A percentile compares a stretch with the other conserved stretches of the same genome.
Conservation (phyloP, 2,329 filamentous ascomycete genomes). For the Penicillium sp. region DNA sequence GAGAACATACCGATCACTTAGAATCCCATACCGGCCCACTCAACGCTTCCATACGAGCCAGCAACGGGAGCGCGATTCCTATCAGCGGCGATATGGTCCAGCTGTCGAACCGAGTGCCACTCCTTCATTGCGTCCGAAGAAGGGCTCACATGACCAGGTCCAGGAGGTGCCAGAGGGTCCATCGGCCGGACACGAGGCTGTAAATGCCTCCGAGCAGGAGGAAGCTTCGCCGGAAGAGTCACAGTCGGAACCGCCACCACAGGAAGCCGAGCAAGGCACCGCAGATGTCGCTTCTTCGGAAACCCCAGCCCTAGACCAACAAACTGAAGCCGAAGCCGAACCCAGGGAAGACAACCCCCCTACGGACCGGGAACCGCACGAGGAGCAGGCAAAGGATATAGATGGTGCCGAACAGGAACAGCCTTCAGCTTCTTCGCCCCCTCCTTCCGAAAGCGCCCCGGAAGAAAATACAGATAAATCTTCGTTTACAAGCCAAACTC, state of each 20-base stretch:
- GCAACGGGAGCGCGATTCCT: constrained; percentile 39
- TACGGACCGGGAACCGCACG: constrained; percentile 24
- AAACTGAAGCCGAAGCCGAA: constrained; percentile 13
- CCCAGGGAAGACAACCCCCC: constrained; percentile 13
- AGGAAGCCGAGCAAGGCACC: constrained; percentile 12
- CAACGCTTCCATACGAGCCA: constrained; percentile 40
- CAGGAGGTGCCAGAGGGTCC: constrained; percentile 15
- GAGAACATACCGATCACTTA: constrained; percentile 45
- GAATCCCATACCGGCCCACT: constrained; percentile 34
- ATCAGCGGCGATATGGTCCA: constrained; percentile 49
- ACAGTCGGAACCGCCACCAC: constrained; percentile 8
- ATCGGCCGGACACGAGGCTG: constrained; percentile 6
- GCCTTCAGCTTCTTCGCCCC: constrained; percentile 7
- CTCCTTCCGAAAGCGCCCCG: constrained; percentile 7
- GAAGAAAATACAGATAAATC: constrained; percentile 21
- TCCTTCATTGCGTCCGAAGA: constrained; percentile 37
- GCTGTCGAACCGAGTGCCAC: constrained; percentile 45
- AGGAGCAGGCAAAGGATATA: constrained; percentile 21
- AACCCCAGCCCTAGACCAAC: constrained; percentile 9
- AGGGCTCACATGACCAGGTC: constrained; percentile 21
- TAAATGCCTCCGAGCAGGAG: constrained; percentile 1
- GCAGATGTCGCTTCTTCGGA: constrained; percentile 15
- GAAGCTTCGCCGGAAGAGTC: constrained; percentile 11
- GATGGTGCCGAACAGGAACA: constrained; percentile 17
- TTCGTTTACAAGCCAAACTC: constrained; percentile 16